phyloP scores from a whole-genome alignment of 192 early-diverging fungal species.

The Kickxella alabastrina region DNA sequence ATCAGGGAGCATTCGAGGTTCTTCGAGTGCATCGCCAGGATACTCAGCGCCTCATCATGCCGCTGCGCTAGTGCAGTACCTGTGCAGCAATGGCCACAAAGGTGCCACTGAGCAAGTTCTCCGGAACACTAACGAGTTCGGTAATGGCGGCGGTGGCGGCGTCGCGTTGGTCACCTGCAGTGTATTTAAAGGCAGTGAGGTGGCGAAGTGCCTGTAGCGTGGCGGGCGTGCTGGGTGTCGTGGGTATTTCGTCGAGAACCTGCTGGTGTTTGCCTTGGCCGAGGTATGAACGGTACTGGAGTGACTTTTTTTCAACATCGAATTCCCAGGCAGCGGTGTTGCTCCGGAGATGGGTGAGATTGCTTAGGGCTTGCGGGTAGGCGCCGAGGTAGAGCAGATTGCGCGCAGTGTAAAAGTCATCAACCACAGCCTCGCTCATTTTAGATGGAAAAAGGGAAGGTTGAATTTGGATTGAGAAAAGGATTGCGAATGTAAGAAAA shows the following conservation, averaged over 20 bases:
- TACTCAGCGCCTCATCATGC: conserved; percentile 68
- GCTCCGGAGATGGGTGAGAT: conserved; percentile 36
- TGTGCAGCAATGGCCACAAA: conserved; percentile 66
- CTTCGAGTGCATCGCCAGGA: conserved; percentile 64
- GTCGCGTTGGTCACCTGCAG: background rate
- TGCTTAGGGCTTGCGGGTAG: conserved; percentile 69
- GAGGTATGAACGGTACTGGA: conserved; percentile 77
- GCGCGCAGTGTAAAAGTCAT: conserved; percentile 62
- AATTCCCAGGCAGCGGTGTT: conserved; percentile 21
- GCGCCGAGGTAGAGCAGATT: conserved; percentile 71
- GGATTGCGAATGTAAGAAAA: too few relatives aligned
- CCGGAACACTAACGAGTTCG: conserved; percentile 50
- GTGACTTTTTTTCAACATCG: conserved; percentile 59
- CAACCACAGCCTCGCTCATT: conserved; percentile 21
- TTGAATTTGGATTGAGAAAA: too few relatives aligned
- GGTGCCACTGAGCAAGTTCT: conserved; percentile 52
- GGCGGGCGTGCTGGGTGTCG: conserved; percentile 33
- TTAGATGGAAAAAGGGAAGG: background rate
- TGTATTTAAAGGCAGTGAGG: conserved; percentile 59
- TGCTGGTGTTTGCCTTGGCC: conserved; percentile 70
- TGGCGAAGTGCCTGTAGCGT: conserved; percentile 66
- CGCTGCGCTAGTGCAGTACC: conserved; percentile 56
- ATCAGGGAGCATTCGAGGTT: conserved; percentile 80
- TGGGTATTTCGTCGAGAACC: conserved; percentile 63
- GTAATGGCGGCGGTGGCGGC: conserved; percentile 20